These are phyloP conservation scores for Coffea eugenioides DNA, from an alignment of 257 asterid species.

Conservation along the genomic window DNA sequence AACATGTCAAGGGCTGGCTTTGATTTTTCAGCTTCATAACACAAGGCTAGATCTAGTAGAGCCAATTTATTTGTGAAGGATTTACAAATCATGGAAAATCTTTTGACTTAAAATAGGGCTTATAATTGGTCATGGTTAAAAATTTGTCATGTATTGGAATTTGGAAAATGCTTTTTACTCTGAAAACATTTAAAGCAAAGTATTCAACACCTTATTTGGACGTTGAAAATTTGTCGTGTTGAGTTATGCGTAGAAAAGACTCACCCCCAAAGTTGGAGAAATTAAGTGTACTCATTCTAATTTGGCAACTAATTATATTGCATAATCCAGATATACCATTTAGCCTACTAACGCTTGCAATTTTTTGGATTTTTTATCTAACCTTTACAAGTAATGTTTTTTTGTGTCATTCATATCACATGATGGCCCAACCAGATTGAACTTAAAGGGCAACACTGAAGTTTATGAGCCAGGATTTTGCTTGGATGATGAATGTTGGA, in stretches of 20 bases:
- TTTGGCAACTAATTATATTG: not conserved
- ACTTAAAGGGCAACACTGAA: constrained; percentile 58
- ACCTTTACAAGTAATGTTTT: not conserved
- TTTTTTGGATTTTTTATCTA: not conserved
- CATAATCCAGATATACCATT: no score
- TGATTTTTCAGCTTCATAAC: not conserved
- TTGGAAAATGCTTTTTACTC: no score
- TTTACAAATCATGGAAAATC: not conserved
- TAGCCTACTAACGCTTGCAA: not conserved
- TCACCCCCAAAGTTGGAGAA: not conserved
- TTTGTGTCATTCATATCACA: constrained; percentile 28
- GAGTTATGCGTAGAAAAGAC: not conserved
- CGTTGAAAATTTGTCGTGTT: no score
- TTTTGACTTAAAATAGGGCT: not conserved
- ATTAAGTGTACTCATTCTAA: not conserved
- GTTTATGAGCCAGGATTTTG: constrained; percentile 69
- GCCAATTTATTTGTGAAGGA: not conserved
- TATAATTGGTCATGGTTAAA: not conserved
- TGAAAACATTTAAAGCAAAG: no score
- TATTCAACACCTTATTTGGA: not conserved
- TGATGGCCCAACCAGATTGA: constrained; percentile 54
- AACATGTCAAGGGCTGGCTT: not conserved
- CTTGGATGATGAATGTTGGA: constrained; percentile 93
- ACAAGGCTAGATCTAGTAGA: not conserved
- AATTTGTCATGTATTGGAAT: not conserved